These are phyloP conservation scores for Komagataea norvegica DNA, from an alignment of 1,139 yeast genomes.

Conservation along the genomic window DNA sequence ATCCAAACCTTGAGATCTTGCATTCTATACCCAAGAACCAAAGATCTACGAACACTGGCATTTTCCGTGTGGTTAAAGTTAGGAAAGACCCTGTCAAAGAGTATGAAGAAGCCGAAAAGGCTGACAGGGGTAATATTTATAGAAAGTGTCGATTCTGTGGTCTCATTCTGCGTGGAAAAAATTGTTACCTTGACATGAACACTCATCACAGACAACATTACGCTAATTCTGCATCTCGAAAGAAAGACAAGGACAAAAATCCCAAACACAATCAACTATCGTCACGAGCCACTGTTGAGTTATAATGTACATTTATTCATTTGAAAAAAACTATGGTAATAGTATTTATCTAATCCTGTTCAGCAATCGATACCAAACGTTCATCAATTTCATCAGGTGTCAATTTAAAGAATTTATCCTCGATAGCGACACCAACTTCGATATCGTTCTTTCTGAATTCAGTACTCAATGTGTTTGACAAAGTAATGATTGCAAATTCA, in stretches of 20 bases:
- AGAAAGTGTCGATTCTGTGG: no score
- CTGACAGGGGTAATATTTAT: no score
- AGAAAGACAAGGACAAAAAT: no score
- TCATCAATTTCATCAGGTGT: constrained; percentile 89
- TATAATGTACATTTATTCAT: constrained; percentile 5
- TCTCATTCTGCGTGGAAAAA: no score
- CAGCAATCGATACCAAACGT: constrained; percentile 89
- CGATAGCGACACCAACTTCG: constrained; percentile 87
- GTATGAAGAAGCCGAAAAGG: neutral
- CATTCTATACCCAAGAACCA: neutral
- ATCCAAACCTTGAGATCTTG: neutral
- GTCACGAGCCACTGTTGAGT: neutral
- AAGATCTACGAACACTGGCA: neutral
- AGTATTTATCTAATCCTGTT: constrained; percentile 77
- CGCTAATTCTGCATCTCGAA: no score
- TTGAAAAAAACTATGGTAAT: neutral
- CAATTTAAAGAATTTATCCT: constrained; percentile 63
- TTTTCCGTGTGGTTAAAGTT: neutral
- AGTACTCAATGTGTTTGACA: constrained; percentile 82
- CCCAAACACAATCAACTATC: no score
- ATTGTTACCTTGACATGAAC: no score
- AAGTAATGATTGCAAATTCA: constrained; percentile 81
- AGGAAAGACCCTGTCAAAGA: constrained; percentile 1
- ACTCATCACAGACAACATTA: no score
- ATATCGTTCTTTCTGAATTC: constrained; percentile 91